Percentiles rank a stretch among this genome's conserved stretches.
These are phyloP conservation scores for Lipomyces starkeyi DNA, from an alignment of 805 yeast genomes.

Conservation along the genomic window DNA sequence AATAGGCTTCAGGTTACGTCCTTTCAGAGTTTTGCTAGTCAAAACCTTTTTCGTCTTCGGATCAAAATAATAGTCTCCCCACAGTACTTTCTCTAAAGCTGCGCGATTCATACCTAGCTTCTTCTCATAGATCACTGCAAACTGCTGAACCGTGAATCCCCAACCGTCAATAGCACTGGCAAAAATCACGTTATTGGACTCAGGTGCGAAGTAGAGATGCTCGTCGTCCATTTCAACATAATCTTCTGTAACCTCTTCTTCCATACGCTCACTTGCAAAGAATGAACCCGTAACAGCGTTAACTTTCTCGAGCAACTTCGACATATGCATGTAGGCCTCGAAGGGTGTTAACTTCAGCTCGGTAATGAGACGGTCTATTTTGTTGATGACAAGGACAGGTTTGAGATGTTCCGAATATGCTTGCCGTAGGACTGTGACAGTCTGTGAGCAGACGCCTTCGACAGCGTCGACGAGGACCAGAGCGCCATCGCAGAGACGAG, in stretches of 20 bases:
- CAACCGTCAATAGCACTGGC: slow-evolving; percentile 95
- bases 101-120: slow-evolving; percentile 84
- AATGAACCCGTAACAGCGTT: slow-evolving; percentile 94
- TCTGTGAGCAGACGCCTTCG: slow-evolving; percentile 98
- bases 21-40: slow-evolving; percentile 63
- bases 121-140: slow-evolving; percentile 82
- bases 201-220: slow-evolving; percentile 86
- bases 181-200: slow-evolving; percentile 84
- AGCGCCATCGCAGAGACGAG: slow-evolving; percentile 96
- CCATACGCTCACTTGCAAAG: slow-evolving; percentile 90
- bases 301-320: slow-evolving; percentile 85
- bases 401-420: slow-evolving; percentile 92
- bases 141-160: slow-evolving; percentile 92
- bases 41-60: slow-evolving; percentile 86
- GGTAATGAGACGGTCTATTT: slow-evolving; percentile 81
- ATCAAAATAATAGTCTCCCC: slow-evolving; percentile 94
- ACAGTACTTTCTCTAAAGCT: slow-evolving; percentile 79
- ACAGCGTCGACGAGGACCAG: slow-evolving; percentile 94
- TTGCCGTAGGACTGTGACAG: slow-evolving; percentile 91
- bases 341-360: slow-evolving; percentile 82
- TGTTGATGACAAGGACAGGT: slow-evolving; percentile 87
- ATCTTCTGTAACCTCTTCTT: slow-evolving; percentile 52
- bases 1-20: slow-evolving; percentile 71
- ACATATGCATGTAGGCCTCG: slow-evolving; percentile 84
- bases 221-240: slow-evolving; percentile 79